These are phyloP conservation scores for Lipomyces oligophaga DNA, from an alignment of 805 yeast species.

Conservation along the genomic window DNA sequence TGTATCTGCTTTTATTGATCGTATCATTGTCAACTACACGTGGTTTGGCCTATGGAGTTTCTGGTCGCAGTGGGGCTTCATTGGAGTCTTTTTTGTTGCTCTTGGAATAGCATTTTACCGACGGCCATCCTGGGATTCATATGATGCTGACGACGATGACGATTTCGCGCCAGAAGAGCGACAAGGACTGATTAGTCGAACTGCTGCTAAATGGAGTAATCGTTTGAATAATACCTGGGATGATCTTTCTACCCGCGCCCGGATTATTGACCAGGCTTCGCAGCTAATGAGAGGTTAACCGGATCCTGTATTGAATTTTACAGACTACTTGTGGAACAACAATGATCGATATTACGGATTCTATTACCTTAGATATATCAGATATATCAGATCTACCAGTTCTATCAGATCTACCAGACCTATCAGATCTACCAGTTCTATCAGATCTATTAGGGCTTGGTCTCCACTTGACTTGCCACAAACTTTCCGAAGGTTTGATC, in stretches of 20 bases:
- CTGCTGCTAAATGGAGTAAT: conserved; percentile 21
- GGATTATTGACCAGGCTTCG: conserved; percentile 22
- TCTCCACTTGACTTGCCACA: too few relatives aligned
- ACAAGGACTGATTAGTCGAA: conserved; percentile 21
- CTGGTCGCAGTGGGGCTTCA: conserved; percentile 29
- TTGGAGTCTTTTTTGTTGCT: conserved; percentile 24
- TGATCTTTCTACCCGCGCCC: conserved; percentile 23
- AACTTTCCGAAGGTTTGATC: too few relatives aligned
- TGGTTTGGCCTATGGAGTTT: conserved; percentile 29
- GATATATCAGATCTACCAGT: too few relatives aligned
- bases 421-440: too few relatives aligned
- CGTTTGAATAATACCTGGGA: conserved; percentile 26
- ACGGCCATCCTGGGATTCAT: conserved; percentile 20
- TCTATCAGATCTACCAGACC: too few relatives aligned
- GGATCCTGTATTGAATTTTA: background rate
- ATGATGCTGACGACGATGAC: conserved; percentile 26
- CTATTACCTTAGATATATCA: too few relatives aligned
- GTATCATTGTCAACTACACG: conserved; percentile 26
- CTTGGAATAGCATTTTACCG: conserved; percentile 21
- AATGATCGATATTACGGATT: background rate
- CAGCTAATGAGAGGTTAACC: too few relatives aligned
- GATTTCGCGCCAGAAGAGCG: conserved; percentile 21
- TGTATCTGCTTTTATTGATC: conserved; percentile 28
- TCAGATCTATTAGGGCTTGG: too few relatives aligned
- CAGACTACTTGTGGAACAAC: background rate